Conservation (phyloP, 345 rosid species). For the Crucihimalaya himalaica region DNA sequence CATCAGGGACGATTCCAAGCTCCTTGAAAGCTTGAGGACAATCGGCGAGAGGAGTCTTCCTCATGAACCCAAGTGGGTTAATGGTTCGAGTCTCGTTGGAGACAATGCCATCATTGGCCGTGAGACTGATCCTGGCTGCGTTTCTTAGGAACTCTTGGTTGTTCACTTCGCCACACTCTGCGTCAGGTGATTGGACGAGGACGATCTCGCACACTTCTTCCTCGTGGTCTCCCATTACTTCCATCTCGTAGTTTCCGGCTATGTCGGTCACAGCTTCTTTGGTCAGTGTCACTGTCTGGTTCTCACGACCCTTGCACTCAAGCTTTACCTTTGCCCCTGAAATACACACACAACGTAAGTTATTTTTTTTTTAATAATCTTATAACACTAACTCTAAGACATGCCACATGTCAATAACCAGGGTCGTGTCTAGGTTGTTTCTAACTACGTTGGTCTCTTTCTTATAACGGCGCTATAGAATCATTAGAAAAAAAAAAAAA, state of each 20-base stretch:
- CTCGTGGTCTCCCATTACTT: constrained; percentile 61
- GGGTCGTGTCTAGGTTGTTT: not conserved
- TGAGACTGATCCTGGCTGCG: constrained; percentile 53
- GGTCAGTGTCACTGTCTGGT: constrained; percentile 38
- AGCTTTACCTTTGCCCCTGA: constrained; percentile 60
- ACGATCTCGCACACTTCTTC: constrained; percentile 65
- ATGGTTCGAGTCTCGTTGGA: constrained; percentile 44
- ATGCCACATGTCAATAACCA: constrained; percentile 3
- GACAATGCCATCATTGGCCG: constrained; percentile 53
- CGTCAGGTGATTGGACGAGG: constrained; percentile 48
- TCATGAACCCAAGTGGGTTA: constrained; percentile 70
- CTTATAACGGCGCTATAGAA: not conserved
- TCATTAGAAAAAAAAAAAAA: not conserved
- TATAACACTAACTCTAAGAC: not conserved
- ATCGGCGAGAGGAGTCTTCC: constrained; percentile 45
- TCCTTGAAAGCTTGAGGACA: constrained; percentile 56
- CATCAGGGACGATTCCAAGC: constrained; percentile 50
- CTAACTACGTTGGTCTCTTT: not conserved
- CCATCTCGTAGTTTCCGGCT: constrained; percentile 51
- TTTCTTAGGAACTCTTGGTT: constrained; percentile 39
- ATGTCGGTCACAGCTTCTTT: constrained; percentile 49
- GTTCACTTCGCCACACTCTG: constrained; percentile 53
- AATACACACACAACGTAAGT: not conserved
- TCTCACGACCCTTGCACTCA: constrained; percentile 55
- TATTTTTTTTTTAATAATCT: not conserved